phyloP scores from a whole-genome alignment of 2,329 filamentous ascomycete species.

The Teratosphaeria nubilosa region DNA sequence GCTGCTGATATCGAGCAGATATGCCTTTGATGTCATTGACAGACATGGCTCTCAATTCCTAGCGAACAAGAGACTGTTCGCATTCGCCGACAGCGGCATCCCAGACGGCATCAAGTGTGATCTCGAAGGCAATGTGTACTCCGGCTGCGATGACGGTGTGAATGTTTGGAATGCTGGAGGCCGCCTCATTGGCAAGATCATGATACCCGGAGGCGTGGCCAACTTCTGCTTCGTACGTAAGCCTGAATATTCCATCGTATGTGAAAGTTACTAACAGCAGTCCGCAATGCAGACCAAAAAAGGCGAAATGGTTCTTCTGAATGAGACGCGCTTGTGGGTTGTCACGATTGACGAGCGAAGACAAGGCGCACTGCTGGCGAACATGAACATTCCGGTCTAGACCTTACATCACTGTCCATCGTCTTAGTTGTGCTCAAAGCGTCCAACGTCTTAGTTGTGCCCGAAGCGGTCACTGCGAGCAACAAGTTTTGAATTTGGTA shows the following conservation, averaged over 20 bases:
- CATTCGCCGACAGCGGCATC: constrained; percentile 32
- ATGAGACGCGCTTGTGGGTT: constrained; percentile 18
- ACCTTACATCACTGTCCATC: not conserved
- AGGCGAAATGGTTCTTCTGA: constrained; percentile 19
- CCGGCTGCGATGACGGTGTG: constrained; percentile 45
- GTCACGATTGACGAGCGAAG: constrained; percentile 9
- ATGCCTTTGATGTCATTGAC: constrained; percentile 22
- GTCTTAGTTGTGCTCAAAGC: not conserved
- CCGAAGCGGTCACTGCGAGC: not conserved
- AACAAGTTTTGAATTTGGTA: not conserved
- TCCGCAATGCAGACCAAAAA: constrained; percentile 2
- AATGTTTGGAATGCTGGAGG: constrained; percentile 45
- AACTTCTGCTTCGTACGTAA: constrained; percentile 22
- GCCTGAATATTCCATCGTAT: not conserved
- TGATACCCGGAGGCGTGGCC: constrained; percentile 32
- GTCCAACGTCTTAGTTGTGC: not conserved
- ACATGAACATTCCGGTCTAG: constrained; percentile 16
- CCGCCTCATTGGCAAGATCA: constrained; percentile 47
- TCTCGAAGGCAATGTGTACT: constrained; percentile 45
- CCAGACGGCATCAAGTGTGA: constrained; percentile 52
- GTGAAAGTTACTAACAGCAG: not conserved
- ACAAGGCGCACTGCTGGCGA: constrained; percentile 18
- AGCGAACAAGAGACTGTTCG: constrained; percentile 18
- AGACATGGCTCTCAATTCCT: constrained; percentile 16
- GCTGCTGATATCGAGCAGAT: constrained; percentile 1